Evolutionary conservation across 495 filamentous ascomycete species (phyloP), one percentile per base, ranked within the genome.

Genomic region (Baudoinia panamericana): DNA sequence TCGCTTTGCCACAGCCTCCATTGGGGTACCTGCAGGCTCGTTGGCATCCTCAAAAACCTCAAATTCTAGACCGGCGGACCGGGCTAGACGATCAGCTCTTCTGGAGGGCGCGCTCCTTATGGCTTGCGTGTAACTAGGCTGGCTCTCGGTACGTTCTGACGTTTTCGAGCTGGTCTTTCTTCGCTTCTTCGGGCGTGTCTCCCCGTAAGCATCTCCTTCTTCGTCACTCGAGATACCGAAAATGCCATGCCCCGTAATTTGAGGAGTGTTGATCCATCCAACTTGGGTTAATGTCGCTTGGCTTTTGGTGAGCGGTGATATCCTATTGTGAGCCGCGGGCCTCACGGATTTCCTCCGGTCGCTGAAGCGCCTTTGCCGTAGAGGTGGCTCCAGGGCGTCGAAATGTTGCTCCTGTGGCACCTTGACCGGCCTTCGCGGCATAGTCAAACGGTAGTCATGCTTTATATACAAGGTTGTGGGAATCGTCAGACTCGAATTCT

Each of bases 271-370:
- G n/a, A 33, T 23, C 19, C 30, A 35, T 12, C 19, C 44, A 24
- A 36, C 12, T 32, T 47, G 44, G 5, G 37, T 47, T n/a, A 47
- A 28, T 4, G 30, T 41, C 1, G 44, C 35, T 16, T 47, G 44
- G 1, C 30, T 21, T 15, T 36, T 36, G 9, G 8, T 17, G 8
- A 30, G 24, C 12, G 25, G 22, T 35, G 28, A 9, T 23, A 33
- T n/a, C 1, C 21, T 1, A 3, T 12, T 13, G 3, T 12, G 11
- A 8, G 8, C 5, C 32, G 17, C 21, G 13, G 19, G 23, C 41
- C 28, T 35, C 9, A 30, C 30, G 11, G 30, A 34, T n/a, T 20
- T 22, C n/a, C 44, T 4, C 2, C 30, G 30, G 19, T 23, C 18
- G 5, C 30, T 11, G 44, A 41, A 41, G 3, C 30, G n/a, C 23